Base-by-base conservation (phyloP, 352 stramenopile genomes). In the Globisporangium sylvaticum region DNA sequence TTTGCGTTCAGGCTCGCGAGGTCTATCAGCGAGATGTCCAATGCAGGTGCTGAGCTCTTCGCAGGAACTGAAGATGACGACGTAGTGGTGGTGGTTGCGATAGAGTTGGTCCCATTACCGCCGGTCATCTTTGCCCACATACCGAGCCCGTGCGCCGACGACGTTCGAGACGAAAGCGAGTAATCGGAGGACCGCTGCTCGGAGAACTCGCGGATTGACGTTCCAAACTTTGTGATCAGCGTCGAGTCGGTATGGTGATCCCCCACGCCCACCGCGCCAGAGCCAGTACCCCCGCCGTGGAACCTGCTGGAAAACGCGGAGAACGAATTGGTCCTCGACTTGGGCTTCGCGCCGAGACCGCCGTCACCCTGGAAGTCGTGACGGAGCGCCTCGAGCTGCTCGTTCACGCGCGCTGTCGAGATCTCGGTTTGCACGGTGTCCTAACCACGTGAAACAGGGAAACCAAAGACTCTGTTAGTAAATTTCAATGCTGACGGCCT, bases 331-430 rank as follows among this genome's bases (percentile, higher is more conserved):
- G 56, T 3, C 20, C 64, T 48, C 15, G 31, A 7, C 9, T 64
- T 64, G 15, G 32, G 29, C 57, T 69, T 69, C 1, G 25, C 8
- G 53, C 14, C 9, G 15, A 12, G 39, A 48, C 39, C 8, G 14
- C 32, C 34, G 52, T 57, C 15, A 1, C 54, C 18, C 15, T 58
- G 15, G 37, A 55, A 39, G 24, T 65, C 25, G 3, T 69, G 20
- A 10, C 44, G 62, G 31, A 67, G 25, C 6, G 31, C 56, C 29
- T 72, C 39, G 31, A 72, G 65, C 65, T 69, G 39, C 10, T 60
- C 61, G 37, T 65, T 72, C 31, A 69, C 67, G 4, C 48, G 67
- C 14, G 67, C 64, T 0, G 63, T 66, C 9, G 63, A 67, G 62
- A 70, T 63, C 22, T 69, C 44, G 18, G n/a, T 32, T 20, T 42